Conservation (phyloP, 2,329 filamentous ascomycete genomes). For the Colletotrichum navitas region DNA sequence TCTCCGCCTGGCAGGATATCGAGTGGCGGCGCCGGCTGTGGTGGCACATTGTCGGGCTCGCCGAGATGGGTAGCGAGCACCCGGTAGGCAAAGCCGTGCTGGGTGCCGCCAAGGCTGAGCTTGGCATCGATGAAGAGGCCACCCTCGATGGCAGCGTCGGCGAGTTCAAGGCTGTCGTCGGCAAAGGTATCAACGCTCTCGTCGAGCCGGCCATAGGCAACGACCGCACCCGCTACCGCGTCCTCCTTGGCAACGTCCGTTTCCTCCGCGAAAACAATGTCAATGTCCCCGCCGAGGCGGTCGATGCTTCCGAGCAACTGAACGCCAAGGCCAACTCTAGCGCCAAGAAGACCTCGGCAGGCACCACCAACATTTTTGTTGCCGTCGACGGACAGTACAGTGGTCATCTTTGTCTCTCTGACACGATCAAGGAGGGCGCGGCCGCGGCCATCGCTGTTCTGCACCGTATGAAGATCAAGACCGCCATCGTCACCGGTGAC, state of each 20-base stretch:
- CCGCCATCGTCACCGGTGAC: slow-evolving; percentile 94
- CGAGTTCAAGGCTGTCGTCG: slow-evolving; percentile 86
- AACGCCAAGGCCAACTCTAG: slow-evolving; percentile 59
- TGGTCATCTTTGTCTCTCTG: slow-evolving; percentile 85
- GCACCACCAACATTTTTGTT: slow-evolving; percentile 91
- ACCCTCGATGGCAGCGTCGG: slow-evolving; percentile 86
- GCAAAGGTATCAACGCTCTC: slow-evolving; percentile 84
- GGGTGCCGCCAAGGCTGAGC: slow-evolving; percentile 78
- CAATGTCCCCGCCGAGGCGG: slow-evolving; percentile 71
- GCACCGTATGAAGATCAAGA: slow-evolving; percentile 85
- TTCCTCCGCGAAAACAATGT: slow-evolving; percentile 82
- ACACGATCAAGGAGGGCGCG: slow-evolving; percentile 91
- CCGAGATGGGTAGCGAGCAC: slow-evolving; percentile 95
- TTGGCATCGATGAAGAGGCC: slow-evolving; percentile 78
- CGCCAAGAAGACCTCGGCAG: slow-evolving; percentile 62
- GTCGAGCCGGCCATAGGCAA: slow-evolving; percentile 80
- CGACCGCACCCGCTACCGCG: slow-evolving; percentile 79
- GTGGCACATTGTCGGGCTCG: slow-evolving; percentile 97
- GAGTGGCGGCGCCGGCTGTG: slow-evolving; percentile 81
- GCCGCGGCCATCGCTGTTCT: slow-evolving; percentile 84
- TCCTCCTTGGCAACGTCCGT: slow-evolving; percentile 85
- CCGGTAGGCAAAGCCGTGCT: slow-evolving; percentile 93
- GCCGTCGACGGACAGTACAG: slow-evolving; percentile 86
- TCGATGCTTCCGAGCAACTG: slow-evolving; percentile 72
- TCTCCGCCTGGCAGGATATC: slow-evolving; percentile 75